phyloP scores from a whole-genome alignment of 768 basidiomycete genomes.

The Tulasnella sp. region DNA sequence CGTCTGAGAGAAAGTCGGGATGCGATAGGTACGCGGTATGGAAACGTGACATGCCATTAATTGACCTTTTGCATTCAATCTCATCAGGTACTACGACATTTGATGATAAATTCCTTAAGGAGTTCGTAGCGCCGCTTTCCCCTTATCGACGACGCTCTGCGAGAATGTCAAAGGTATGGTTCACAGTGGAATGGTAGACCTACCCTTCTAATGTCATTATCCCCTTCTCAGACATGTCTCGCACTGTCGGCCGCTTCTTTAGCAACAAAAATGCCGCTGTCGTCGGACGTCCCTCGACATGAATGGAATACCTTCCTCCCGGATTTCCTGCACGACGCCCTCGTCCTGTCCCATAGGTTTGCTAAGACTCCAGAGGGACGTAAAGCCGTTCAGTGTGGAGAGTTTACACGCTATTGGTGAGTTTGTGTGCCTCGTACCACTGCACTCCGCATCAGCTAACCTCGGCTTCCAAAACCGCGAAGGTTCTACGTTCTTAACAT shows the following conservation, averaged over 20 bases:
- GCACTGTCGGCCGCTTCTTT: constrained; percentile 39
- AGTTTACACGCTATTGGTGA: constrained; percentile 39
- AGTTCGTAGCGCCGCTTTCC: constrained; percentile 38
- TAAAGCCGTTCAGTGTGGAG: constrained; percentile 36
- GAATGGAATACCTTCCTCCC: constrained; percentile 28
- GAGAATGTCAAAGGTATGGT: constrained; percentile 32
- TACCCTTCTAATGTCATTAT: background rate
- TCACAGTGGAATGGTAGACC: background rate
- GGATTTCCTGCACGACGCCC: constrained; percentile 39
- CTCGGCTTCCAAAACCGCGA: constrained; percentile 30
- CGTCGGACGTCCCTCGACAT: constrained; percentile 36
- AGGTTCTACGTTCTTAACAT: constrained; percentile 38
- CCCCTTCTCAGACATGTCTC: constrained; percentile 34
- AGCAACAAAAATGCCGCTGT: constrained; percentile 40
- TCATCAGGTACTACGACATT: constrained; percentile 38
- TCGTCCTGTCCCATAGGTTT: constrained; percentile 39
- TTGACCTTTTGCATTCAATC: background rate
- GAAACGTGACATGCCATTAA: background rate
- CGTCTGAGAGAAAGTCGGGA: constrained; percentile 26
- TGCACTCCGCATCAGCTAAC: background rate
- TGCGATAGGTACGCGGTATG: background rate
- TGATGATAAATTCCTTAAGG: constrained; percentile 35
- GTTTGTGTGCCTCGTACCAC: background rate
- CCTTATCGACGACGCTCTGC: constrained; percentile 40
- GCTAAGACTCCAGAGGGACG: constrained; percentile 39